Conservation (phyloP, 768 basidiomycete genomes). For the Mycena amicta region DNA sequence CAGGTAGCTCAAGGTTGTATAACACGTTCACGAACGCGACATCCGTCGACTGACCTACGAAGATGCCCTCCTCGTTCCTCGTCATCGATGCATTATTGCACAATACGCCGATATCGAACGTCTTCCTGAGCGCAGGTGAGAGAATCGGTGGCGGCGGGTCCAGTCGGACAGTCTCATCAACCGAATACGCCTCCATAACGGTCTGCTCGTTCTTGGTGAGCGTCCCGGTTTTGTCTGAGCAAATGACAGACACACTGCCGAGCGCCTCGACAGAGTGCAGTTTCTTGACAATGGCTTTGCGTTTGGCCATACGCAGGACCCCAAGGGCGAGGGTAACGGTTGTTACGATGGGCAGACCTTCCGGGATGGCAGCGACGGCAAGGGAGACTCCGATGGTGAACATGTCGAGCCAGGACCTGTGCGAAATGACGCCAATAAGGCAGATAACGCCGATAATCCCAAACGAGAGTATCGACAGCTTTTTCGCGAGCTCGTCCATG, state of each 20-base stretch:
- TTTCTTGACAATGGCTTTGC: slow-evolving; percentile 97
- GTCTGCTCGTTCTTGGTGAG: slow-evolving; percentile 97
- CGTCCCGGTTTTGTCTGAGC: slow-evolving; percentile 97
- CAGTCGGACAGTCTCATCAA: slow-evolving; percentile 77
- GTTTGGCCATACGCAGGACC: slow-evolving; percentile 90
- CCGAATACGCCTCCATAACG: slow-evolving; percentile 83
- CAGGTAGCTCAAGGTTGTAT: slow-evolving; percentile 62
- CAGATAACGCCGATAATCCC: slow-evolving; percentile 94
- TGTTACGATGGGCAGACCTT: slow-evolving; percentile 95
- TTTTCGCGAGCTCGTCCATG: slow-evolving; percentile 97
- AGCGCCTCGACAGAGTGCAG: slow-evolving; percentile 92
- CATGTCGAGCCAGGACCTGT: slow-evolving; percentile 93
- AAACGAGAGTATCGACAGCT: slow-evolving; percentile 87
- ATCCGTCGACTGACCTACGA: slow-evolving; percentile 90
- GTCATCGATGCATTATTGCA: slow-evolving; percentile 84
- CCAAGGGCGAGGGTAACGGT: slow-evolving; percentile 96
- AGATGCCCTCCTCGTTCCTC: slow-evolving; percentile 68
- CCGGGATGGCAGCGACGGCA: slow-evolving; percentile 97
- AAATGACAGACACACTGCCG: slow-evolving; percentile 95
- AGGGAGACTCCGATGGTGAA: slow-evolving; percentile 98
- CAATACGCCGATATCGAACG: slow-evolving; percentile 79
- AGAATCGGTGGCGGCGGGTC: slow-evolving; percentile 55
- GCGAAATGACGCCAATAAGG: slow-evolving; percentile 84
- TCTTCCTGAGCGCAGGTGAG: slow-evolving; percentile 71
- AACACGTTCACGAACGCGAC: slow-evolving; percentile 88